phyloP scores from a whole-genome alignment of 75 land plant genomes.

The Gnetum montanum region DNA sequence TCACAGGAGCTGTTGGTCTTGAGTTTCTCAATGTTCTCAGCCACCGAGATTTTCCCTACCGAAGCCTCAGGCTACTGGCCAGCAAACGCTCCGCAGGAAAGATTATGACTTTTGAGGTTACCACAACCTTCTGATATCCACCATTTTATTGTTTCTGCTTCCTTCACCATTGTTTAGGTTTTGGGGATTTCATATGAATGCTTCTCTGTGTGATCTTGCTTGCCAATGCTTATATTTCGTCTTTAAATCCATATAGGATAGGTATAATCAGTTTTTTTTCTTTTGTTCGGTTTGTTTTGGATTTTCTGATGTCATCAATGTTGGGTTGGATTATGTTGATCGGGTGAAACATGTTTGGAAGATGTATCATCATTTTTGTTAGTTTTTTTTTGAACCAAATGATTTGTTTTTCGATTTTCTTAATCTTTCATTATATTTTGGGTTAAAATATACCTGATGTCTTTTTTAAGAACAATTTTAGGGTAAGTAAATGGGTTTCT shows the following conservation, averaged over 20 bases:
- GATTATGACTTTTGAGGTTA: constrained; percentile 51
- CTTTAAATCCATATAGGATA: too few species aligned
- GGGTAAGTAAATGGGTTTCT: background rate
- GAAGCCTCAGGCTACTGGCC: constrained; percentile 76
- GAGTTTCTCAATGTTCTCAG: constrained; percentile 86
- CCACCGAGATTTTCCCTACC: constrained; percentile 89
- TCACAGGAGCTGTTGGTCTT: constrained; percentile 98
- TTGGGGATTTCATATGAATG: background rate
- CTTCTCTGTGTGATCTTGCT: background rate
- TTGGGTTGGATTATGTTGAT: too few species aligned
- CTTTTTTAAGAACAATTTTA: too few species aligned
- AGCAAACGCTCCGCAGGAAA: constrained; percentile 91
- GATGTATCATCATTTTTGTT: background rate
- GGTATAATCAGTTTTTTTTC: too few species aligned
- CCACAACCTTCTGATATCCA: background rate
- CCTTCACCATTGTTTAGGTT: background rate
- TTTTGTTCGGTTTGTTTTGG: too few species aligned
- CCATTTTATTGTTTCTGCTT: background rate
- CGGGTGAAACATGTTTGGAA: too few species aligned
- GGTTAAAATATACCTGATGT: too few species aligned
- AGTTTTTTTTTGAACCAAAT: background rate
- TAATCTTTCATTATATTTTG: too few species aligned
- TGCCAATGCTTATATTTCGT: background rate
- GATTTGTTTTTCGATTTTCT: background rate
- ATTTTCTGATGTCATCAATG: too few species aligned